Evolutionary conservation across 2,329 filamentous ascomycete genomes (phyloP).

Genomic region (Plenodomus biglobosus): DNA sequence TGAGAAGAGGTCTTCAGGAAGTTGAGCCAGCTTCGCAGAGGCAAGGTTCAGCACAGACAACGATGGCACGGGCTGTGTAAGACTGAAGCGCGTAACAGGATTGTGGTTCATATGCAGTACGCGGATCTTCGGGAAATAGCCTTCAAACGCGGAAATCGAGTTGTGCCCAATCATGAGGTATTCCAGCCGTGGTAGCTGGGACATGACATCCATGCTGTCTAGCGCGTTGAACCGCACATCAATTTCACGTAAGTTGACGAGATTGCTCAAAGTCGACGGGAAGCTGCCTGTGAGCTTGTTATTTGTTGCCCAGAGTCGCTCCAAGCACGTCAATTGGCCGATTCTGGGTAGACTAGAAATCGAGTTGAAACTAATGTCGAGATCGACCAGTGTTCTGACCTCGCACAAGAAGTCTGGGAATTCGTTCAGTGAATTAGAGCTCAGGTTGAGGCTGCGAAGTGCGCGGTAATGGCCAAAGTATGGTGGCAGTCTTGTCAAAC

Average conservation of each 20-base stretch:
- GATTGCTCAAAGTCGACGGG: conserved; percentile 69
- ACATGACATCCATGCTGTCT: conserved; percentile 83
- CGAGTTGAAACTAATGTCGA: conserved; percentile 95
- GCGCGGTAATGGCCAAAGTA: conserved; percentile 81
- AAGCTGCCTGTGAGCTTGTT: conserved; percentile 80
- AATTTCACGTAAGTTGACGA: conserved; percentile 80
- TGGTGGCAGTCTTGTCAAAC: conserved; percentile 72
- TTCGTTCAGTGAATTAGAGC: conserved; percentile 84
- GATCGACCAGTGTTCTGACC: conserved; percentile 79
- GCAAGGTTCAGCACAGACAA: conserved; percentile 86
- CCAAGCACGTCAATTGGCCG: conserved; percentile 74
- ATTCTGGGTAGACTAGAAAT: conserved; percentile 80
- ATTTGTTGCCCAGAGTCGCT: conserved; percentile 93
- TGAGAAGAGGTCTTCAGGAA: conserved; percentile 82
- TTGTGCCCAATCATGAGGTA: conserved; percentile 91
- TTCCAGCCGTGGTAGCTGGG: conserved; percentile 81
- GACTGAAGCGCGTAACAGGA: conserved; percentile 89
- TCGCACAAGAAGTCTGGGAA: conserved; percentile 86
- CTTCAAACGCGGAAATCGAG: conserved; percentile 83
- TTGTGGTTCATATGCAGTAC: conserved; percentile 91
- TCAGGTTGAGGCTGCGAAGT: conserved; percentile 83
- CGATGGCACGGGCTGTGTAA: conserved; percentile 74
- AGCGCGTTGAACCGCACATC: conserved; percentile 94
- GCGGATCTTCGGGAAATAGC: conserved; percentile 81
- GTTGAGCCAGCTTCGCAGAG: conserved; percentile 84